Conservation (phyloP, 768 basidiomycete genomes). For the Pleurotus platypus region DNA sequence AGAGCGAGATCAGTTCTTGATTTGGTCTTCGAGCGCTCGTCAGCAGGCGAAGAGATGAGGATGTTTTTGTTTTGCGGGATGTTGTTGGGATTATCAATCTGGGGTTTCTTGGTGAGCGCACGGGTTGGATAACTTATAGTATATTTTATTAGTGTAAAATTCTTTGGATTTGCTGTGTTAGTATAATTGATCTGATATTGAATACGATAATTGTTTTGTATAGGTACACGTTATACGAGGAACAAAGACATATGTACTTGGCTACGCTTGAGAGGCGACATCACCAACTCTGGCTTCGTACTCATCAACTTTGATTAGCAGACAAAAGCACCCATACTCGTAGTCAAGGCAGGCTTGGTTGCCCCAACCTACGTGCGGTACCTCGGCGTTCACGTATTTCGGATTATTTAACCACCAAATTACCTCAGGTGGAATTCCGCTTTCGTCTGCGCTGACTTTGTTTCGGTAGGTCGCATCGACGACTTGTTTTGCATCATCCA, state of each 20-base stretch:
- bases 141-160: too few relatives aligned
- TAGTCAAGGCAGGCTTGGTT: neutral
- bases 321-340: neutral
- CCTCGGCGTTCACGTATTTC: neutral
- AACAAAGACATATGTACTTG: too few relatives aligned
- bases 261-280: too few relatives aligned
- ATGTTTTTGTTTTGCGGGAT: slow-evolving; percentile 52
- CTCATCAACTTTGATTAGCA: neutral
- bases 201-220: too few relatives aligned
- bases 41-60: slow-evolving; percentile 68
- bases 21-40: slow-evolving; percentile 51
- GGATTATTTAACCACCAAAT: neutral
- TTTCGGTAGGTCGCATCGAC: too few relatives aligned
- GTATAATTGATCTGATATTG: too few relatives aligned
- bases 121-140: neutral
- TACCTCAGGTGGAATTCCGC: too few relatives aligned
- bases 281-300: neutral
- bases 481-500: too few relatives aligned
- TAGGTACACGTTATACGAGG: too few relatives aligned
- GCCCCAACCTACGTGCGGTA: neutral
- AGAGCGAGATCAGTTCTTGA: slow-evolving; percentile 35
- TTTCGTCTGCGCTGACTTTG: neutral
- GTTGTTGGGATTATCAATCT: slow-evolving; percentile 48
- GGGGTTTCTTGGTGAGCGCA: slow-evolving; percentile 31
- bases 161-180: too few relatives aligned